These are phyloP conservation scores for Rubia balearica DNA, from an alignment of 305 asterid genomes.

Conservation along the genomic window DNA sequence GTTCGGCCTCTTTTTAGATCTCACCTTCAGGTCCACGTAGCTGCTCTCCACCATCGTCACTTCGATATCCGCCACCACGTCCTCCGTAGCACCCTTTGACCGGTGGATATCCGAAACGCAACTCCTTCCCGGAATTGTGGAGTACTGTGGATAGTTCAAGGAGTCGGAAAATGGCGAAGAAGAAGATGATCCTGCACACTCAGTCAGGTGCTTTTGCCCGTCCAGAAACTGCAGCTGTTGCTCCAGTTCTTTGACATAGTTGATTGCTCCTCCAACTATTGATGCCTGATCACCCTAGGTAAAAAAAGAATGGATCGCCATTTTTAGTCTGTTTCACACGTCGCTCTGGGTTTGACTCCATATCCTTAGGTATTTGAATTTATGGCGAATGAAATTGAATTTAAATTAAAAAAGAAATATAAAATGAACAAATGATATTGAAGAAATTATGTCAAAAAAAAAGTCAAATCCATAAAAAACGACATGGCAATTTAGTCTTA, in stretches of 20 bases:
- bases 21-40: conserved; percentile 34
- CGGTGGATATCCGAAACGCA: background rate
- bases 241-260: conserved; percentile 38
- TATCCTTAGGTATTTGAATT: too few relatives aligned
- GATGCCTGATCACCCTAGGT: conserved; percentile 38
- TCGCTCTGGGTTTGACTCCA: too few relatives aligned
- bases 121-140: conserved; percentile 10
- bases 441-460: too few relatives aligned
- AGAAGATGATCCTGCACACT: conserved; percentile 1
- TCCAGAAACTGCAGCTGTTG: conserved; percentile 31
- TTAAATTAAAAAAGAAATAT: too few relatives aligned
- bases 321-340: too few relatives aligned
- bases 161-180: conserved; percentile 31
- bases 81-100: conserved; percentile 1
- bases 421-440: too few relatives aligned
- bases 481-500: too few relatives aligned
- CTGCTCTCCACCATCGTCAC: conserved; percentile 38
- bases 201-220: conserved; percentile 18
- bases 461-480: too few relatives aligned
- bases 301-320: background rate
- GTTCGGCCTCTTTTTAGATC: conserved; percentile 27
- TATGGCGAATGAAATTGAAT: too few relatives aligned
- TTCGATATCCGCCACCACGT: conserved; percentile 28
- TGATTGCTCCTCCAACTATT: conserved; percentile 38
- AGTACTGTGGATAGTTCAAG: conserved; percentile 31